These are phyloP conservation scores for Paracoccidioides brasiliensis DNA, from an alignment of 2,329 filamentous ascomycete species.

Conservation along the genomic window DNA sequence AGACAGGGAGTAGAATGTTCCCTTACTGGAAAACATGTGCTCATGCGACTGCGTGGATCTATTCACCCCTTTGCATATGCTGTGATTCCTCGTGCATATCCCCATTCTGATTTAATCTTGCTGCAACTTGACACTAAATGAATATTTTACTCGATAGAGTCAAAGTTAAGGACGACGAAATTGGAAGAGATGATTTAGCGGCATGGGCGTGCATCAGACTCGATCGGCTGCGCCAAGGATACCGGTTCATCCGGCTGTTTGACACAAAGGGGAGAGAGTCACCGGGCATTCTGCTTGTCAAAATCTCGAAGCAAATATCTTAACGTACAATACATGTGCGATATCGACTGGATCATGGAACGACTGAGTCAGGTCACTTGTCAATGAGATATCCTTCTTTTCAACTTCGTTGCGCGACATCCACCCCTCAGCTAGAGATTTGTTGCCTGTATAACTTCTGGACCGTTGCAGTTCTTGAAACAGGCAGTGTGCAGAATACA, in stretches of 20 bases:
- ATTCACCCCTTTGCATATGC: background rate
- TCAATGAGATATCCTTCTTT: background rate
- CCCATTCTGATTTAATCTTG: background rate
- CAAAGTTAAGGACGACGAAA: slow-evolving; percentile 77
- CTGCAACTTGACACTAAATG: background rate
- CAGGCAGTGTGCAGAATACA: too few relatives aligned
- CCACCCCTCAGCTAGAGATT: too few relatives aligned
- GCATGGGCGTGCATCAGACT: slow-evolving; percentile 84
- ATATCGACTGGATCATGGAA: background rate
- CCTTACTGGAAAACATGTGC: background rate
- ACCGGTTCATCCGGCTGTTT: slow-evolving; percentile 63
- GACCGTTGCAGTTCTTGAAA: too few relatives aligned
- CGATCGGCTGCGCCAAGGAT: slow-evolving; percentile 63
- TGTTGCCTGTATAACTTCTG: too few relatives aligned
- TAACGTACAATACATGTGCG: slow-evolving; percentile 1
- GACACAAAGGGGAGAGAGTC: slow-evolving; percentile 54
- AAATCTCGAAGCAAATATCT: slow-evolving; percentile 47
- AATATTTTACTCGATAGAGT: slow-evolving; percentile 39
- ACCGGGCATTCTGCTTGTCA: slow-evolving; percentile 59
- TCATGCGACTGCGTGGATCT: background rate
- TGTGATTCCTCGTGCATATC: slow-evolving; percentile 2
- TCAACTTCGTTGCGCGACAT: too few relatives aligned
- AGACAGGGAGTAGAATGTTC: background rate
- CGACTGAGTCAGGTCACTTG: background rate
- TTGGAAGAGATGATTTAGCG: slow-evolving; percentile 62